Base-by-base conservation (phyloP, 208 protist genomes). In the Trypanosoma congolense region DNA sequence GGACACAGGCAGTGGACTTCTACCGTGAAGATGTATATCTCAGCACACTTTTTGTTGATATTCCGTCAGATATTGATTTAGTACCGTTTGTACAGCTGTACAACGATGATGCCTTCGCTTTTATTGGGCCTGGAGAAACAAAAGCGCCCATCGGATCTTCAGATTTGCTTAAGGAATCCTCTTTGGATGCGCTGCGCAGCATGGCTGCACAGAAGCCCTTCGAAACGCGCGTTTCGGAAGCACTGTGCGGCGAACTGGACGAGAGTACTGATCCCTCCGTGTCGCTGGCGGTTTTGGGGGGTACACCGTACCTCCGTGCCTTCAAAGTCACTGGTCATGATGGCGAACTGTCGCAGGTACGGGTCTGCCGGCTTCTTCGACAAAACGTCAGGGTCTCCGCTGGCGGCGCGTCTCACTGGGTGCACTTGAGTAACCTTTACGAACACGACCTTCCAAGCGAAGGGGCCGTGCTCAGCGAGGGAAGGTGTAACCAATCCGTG, bases 61-160 rank as follows among this genome's bases (percentile, higher is more conserved):
- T 95, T 50, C 82, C 88, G 8, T 53, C 61, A 2, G 75, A 87
- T 52, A 60, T 87, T 9, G 82, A 95, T 60, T 64, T 95, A 36
- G 88, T 92, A 14, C 88, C 88, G 1, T 95, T 95, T 72, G 88
- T 84, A 50, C 88, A 95, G 65, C 78, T 95, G 2, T 95, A 95
- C 75, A 95, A 95, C 66, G 88, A 95, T 58, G 85, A 95, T 61
- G 84, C 88, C 12, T 65, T 64, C 9, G 88, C 70, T 5, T 52
- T 56, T 26, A 87, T 95, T 60, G 70, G 60, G 54, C 44, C 79
- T 35, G 88, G 88, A 16, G 68, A 75, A 47, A 92, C 92, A 83
- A 92, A 76, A 24, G 67, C 83, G 10, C 83, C 88, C 2, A 91
- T 95, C 55, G 80, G 85, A 26, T 70, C 75, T 0, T 52, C 75